Evolutionary conservation across 306 rosid genomes (phyloP), one percentile per base, ranked within the genome.

Genomic region (Casuarina equisetifolia): DNA sequence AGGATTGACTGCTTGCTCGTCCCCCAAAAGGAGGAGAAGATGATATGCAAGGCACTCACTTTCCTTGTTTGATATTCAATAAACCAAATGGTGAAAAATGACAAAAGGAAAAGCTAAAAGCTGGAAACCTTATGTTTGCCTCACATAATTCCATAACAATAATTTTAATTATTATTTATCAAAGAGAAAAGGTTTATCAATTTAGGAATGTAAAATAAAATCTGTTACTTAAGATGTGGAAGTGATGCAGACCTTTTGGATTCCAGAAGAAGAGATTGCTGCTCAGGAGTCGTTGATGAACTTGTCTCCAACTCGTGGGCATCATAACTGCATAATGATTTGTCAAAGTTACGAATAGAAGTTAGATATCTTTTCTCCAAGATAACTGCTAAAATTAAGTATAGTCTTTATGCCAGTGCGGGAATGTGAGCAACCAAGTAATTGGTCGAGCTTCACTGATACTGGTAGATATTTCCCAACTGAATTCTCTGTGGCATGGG

Each of bases 221-320:
- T 40, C 17, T 2, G 45, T 35, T 62, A 54, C 53, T 16, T 25
- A 8, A 52, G n/a, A 74, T 74, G 78, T n/a, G 72, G n/a, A 74
- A 76, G 78, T 32, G 72, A 49, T 80, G 76, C 72, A 76, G 72
- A 94, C 98, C 97, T 90, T 88, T 88, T 94, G 38, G 95, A 90
- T 77, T 92, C 92, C 79, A 87, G 84, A 75, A 94, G 98, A 75
- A 89, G 86, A 72, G 97, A 90, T 70, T 79, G 97, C 80, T 88
- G 97, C 79, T 94, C 97, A 4, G 81, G 83, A 82, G 78, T 79
- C 78, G 83, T 85, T 57, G 84, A 88, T 59, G 92, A 92, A 70
- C 70, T 74, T 48, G 61, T 73, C 75, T 84, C 93, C 61, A 77
- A n/a, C 85, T 90, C 97, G 4, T 86, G 76, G 25, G 84, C 88